Evolutionary conservation across 306 rosid species (phyloP), one percentile per base, ranked within the genome.

Genomic region (Rosa persica): DNA sequence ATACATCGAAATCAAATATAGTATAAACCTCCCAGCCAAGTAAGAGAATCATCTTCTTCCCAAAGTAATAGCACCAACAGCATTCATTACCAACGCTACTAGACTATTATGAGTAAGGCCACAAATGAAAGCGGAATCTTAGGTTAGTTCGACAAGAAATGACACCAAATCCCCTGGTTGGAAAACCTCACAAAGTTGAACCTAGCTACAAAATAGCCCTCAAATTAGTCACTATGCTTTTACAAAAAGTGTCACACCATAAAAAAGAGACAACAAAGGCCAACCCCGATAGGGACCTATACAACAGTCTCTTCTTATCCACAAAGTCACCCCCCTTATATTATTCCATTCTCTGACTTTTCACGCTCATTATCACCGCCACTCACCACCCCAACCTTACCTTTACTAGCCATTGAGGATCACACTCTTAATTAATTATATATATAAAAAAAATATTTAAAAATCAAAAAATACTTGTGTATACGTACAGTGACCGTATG

Each of bases 291-390:
- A 6, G 8, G 30, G 39, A 70, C 43, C 12, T 22, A 8, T 17
- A 9, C 7, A 40, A 42, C 22, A 68, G 73, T 10, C 19, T 13
- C 48, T 11, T 61, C 71, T 42, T 27, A 75, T 75, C 79, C 71
- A 75, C 70, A 44, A 27, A 60, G 42, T 58, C 27, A 27, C 8
- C 16, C 20, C 20, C 10, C 6, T 4, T 30, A 2, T 19, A 25
- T 43, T 25, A 75, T 75, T 46, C 47, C 46, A 13, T 75, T 65
- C 25, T 42, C 47, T 30, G 60, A 46, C 36, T 75, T 62, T 62
- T 62, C 38, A 16, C 39, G 22, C 27, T 74, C 20, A 58, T 74
- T 60, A 74, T 58, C 43, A 75, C 34, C 71, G 27, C 70, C 78
- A 58, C 78, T 15, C 36, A 30, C 36, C 36, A 30, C 36, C 65